These are phyloP conservation scores for Pichiaceae sp. DNA, from an alignment of 1,139 yeast species.

Conservation along the genomic window DNA sequence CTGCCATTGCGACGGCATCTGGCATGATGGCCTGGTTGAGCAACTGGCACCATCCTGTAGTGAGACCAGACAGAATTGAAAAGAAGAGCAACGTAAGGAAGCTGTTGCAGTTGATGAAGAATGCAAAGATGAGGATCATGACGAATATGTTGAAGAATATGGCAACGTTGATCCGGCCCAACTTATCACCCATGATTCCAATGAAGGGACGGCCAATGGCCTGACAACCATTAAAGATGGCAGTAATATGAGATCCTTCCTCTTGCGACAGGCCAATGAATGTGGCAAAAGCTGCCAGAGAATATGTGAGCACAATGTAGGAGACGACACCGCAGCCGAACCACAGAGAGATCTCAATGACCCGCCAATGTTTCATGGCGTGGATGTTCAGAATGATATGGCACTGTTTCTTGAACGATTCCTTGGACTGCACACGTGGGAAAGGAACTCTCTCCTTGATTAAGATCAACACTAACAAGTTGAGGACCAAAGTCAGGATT, in stretches of 20 bases:
- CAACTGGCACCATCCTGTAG: constrained; percentile 4
- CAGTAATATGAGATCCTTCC: constrained; percentile 43
- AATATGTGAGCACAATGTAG: constrained; percentile 38
- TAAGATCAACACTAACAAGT: constrained; percentile 29
- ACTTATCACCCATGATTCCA: constrained; percentile 38
- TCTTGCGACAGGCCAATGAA: constrained; percentile 37
- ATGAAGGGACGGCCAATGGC: constrained; percentile 44
- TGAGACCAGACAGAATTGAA: constrained; percentile 2
- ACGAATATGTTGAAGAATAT: constrained; percentile 1
- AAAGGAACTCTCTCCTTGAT: constrained; percentile 30
- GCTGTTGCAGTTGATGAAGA: constrained; percentile 3
- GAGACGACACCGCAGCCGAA: constrained; percentile 22
- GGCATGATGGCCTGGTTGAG: constrained; percentile 5
- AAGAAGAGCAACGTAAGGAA: constrained; percentile 1
- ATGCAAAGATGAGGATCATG: constrained; percentile 3
- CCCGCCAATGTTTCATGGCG: constrained; percentile 22
- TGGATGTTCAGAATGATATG: constrained; percentile 17
- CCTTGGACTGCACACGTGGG: constrained; percentile 1
- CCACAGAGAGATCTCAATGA: constrained; percentile 36
- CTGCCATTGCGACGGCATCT: constrained; percentile 4
- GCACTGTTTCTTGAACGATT: not conserved
- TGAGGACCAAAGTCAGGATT: constrained; percentile 31
- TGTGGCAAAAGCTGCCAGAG: constrained; percentile 42
- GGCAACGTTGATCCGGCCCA: constrained; percentile 37
- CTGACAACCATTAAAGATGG: constrained; percentile 45